Base-by-base conservation (phyloP, 495 filamentous ascomycete genomes). In the Penicillium cinerascens region DNA sequence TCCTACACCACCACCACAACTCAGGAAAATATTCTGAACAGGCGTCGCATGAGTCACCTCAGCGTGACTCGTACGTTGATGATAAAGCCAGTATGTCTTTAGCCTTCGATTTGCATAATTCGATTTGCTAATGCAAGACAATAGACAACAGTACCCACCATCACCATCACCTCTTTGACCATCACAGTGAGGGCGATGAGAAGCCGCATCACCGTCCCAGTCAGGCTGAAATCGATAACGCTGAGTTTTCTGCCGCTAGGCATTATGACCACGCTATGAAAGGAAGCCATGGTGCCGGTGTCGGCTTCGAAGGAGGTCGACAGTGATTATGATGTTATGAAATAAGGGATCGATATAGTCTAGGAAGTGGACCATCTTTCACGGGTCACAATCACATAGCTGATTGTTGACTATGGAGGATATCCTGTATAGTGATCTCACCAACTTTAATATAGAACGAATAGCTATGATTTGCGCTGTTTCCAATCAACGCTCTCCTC, bases 211-310 rank as follows among this genome's bases (percentile, higher is more conserved):
- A 51, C 6, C 48, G 39, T 37, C 27, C 39, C 11, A 51, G 48
- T 27, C 48, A 51, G 25, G 48, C 25, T 5, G 48, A 51, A 41
- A 51, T 29, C 2, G 48, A 51, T 17, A 21, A 37, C 4, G 40
- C 41, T 6, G 40, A 51, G 27, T 51, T 43, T 2, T 11, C 42
- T 4, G 48, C 48, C 2, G 25, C 48, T n/a, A 27, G 39, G 23
- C 40, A 51, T 15, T 51, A 43, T 22, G 48, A 51, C 13, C 48
- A 51, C 25, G 48, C 48, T 36, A 15, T 23, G 26, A 43, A 44
- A 27, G 25, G 23, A 25, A 51, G 48, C 13, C 48, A 51, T 37
- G 48, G 48, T 37, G 9, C 48, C 4, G 48, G 48, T 36, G 40
- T 51, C 26, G 41, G 41, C 8, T 51, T 51, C 39, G 48, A 51